These are phyloP conservation scores for Leishmania arabica DNA, from an alignment of 208 protist genomes.

Conservation along the genomic window DNA sequence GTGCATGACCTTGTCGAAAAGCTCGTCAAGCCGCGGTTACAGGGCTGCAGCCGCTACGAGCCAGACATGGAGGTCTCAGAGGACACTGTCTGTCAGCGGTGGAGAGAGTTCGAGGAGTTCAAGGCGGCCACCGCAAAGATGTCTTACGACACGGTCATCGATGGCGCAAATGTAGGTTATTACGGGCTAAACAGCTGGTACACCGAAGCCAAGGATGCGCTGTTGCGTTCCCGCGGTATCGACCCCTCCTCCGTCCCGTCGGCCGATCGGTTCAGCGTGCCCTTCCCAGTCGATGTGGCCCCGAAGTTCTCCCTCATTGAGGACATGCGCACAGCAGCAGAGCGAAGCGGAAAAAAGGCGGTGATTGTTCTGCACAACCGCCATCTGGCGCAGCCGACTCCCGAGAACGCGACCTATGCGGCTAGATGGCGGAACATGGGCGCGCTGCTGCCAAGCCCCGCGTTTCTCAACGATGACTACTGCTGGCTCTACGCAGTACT, in stretches of 20 bases:
- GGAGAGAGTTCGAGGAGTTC: conserved; percentile 64
- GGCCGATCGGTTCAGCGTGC: conserved; percentile 47
- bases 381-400: conserved; percentile 32
- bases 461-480: conserved; percentile 89
- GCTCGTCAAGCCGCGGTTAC: conserved; percentile 57
- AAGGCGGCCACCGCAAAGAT: conserved; percentile 35
- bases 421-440: conserved; percentile 43
- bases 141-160: conserved; percentile 78
- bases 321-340: conserved; percentile 45
- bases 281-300: conserved; percentile 84
- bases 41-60: conserved; percentile 60
- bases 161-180: conserved; percentile 83
- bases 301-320: conserved; percentile 87
- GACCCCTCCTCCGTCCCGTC: conserved; percentile 41
- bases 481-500: conserved; percentile 84
- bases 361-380: conserved; percentile 83
- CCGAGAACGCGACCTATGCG: conserved; percentile 44
- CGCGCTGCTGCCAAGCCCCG: conserved; percentile 59
- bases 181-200: conserved; percentile 87
- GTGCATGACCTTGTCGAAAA: conserved; percentile 76
- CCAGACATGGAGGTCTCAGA: conserved; percentile 44
- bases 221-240: conserved; percentile 49
- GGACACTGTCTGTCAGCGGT: conserved; percentile 39
- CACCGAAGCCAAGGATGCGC: conserved; percentile 56
- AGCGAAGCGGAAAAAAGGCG: conserved; percentile 41